Base-by-base conservation (phyloP, 2,329 filamentous ascomycete genomes). In the Nannizzia gypsea region DNA sequence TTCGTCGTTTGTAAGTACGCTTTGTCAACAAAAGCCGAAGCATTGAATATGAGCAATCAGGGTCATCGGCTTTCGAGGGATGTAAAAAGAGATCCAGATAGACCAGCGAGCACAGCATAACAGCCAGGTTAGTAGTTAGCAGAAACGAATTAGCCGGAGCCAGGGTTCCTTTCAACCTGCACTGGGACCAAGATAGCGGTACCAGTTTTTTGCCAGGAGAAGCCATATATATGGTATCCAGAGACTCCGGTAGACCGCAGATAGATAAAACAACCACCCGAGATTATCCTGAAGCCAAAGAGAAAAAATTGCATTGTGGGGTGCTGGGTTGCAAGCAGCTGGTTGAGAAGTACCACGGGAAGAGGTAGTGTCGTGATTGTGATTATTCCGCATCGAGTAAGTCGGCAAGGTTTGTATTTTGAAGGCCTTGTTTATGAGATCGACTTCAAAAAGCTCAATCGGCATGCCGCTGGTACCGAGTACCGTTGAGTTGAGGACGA, bases 51-150 rank as follows among this genome's bases (percentile, higher is more conserved):
- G 63, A 59, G 42, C 62, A 52, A 63, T 60, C 60, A 40, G 56
- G 31, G 31, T 34, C 22, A 17, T 58, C 56, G 56, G 42, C 42
- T 57, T 59, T 64, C 57, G 57, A 66, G 64, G 59, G 61, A 64
- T 57, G 11, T 56, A 38, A 56, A 70, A 70, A 40, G n/a, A 42
- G n/a, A 4, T 44, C 75, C 50, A 42, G 40, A 72, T 76, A 72
- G 75, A 78, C 75, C 79, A 84, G 80, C 81, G 80, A 84, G 81
- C 81, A 77, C 79, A 81, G 78, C 81, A 79, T 74, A 73, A 78
- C 67, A 65, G 60, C 56, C 60, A 65, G 58, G 70, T 79, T 76
- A 54, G 80, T 75, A 75, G 55, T 57, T 57, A 57, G 55, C 40
- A 42, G 2, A 3, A 26, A 17, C 50, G n/a, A 34, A 15, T 5